These are phyloP conservation scores for Houttuynia cordata DNA, from an alignment of 164 flowering plant species.

Conservation along the genomic window DNA sequence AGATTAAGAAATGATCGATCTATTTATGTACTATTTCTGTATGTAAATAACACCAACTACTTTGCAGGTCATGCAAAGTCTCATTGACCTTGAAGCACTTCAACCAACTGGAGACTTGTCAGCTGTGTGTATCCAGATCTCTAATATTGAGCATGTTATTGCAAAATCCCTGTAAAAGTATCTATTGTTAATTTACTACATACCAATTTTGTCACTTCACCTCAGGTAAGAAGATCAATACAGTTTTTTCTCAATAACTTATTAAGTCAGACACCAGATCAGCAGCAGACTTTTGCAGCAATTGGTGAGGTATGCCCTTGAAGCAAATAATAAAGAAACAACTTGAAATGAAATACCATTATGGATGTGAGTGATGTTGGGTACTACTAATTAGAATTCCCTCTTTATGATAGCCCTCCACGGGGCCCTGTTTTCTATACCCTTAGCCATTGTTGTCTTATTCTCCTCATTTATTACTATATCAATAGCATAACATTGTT, in stretches of 20 bases:
- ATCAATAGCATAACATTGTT: too few relatives aligned
- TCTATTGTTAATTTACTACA: not conserved
- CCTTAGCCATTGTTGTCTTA: too few relatives aligned
- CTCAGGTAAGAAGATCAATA: constrained; percentile 84
- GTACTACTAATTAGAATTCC: too few relatives aligned
- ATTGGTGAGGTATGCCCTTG: constrained; percentile 75
- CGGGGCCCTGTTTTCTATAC: too few relatives aligned
- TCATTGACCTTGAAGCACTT: constrained; percentile 81
- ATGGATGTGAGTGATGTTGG: not conserved
- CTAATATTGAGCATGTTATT: not conserved
- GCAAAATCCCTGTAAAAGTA: not conserved
- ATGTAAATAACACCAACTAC: not conserved
- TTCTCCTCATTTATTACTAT: too few relatives aligned
- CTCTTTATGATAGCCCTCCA: too few relatives aligned
- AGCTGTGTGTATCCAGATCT: constrained; percentile 31
- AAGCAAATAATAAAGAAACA: not conserved
- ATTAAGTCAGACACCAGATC: constrained; percentile 69
- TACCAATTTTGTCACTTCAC: not conserved
- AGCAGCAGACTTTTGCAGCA: constrained; percentile 69
- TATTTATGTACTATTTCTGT: not conserved
- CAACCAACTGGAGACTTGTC: constrained; percentile 93
- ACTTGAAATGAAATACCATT: not conserved
- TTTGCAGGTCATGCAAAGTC: constrained; percentile 69
- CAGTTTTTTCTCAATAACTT: constrained; percentile 84
- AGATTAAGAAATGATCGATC: too few relatives aligned